Evolutionary conservation across 441 rosid species (phyloP), one percentile per base, ranked within the genome.

Genomic region (Brassica hybrid): DNA sequence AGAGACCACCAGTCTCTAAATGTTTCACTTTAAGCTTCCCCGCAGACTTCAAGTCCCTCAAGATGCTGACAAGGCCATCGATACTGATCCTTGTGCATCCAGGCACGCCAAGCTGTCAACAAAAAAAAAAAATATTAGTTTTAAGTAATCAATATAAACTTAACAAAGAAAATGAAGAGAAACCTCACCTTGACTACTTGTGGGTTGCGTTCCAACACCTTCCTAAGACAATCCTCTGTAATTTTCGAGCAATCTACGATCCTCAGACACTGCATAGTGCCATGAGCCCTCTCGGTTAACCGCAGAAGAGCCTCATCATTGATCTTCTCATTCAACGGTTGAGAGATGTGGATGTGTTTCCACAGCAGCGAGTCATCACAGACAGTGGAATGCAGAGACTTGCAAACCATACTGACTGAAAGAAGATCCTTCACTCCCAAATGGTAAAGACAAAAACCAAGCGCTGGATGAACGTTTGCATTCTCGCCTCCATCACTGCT

Each of bases 1-100:
- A 88, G 30, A 91, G 81, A 30, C 94, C 96, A 69, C 97, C 97
- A 59, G 91, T 83, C 79, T 91, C 85, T 76, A 96, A 81, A 70
- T 88, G 91, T 76, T 90, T 92, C 81, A 96, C 78, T 21, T 86
- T 88, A 34, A 75, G 75, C 34, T 81, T 17, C 38, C 92, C 89
- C 68, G 6, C 68, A 36, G 81, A 72, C 77, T 89, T 93, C 30
- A 86, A 76, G 27, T 85, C 85, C 84, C 77, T 89, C 78, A 96
- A 84, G 82, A 82, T 83, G 57, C 83, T 82, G 74, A 96, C 64
- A 32, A 96, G 81, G 71, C 97, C 94, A 67, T 91, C 88, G 3
- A 91, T 84, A 64, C 85, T 89, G 68, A 96, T 87, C 80, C 89
- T 88, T 72, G 94, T 83, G 80, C 98, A 96, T 73, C 94, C 99